Conservation (phyloP, 495 filamentous ascomycete genomes). For the Podospora bellae-mahoneyi region DNA sequence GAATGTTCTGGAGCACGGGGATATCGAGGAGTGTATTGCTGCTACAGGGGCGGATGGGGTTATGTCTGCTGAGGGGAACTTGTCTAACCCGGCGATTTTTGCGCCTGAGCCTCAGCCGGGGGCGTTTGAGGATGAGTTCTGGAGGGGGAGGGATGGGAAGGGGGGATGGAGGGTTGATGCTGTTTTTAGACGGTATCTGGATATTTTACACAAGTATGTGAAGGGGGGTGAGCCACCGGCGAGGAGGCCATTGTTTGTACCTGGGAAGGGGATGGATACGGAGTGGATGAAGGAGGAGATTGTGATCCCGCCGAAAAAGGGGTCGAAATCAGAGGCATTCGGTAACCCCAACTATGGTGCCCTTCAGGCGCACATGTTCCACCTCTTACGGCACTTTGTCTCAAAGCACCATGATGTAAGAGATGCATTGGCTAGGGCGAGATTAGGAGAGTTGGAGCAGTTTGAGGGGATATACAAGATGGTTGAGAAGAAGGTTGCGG, state of each 20-base stretch:
- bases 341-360: constrained; percentile 60
- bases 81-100: constrained; percentile 88
- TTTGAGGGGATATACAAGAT: constrained; percentile 63
- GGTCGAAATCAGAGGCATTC: constrained; percentile 34
- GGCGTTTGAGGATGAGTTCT: constrained; percentile 70
- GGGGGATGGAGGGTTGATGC: constrained; percentile 90
- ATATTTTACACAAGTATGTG: constrained; percentile 78
- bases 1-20: constrained; percentile 79
- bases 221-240: constrained; percentile 58
- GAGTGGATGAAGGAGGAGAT: constrained; percentile 41
- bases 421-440: constrained; percentile 66
- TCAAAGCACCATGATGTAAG: constrained; percentile 73
- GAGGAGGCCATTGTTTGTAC: constrained; percentile 69
- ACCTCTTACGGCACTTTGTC: constrained; percentile 79
- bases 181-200: constrained; percentile 79
- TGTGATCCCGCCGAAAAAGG: constrained; percentile 42
- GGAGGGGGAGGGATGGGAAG: constrained; percentile 74
- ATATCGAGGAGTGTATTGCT: constrained; percentile 73
- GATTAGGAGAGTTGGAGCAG: constrained; percentile 60
- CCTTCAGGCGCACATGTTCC: constrained; percentile 91
- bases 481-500: constrained; percentile 64
- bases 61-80: constrained; percentile 93
- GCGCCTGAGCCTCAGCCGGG: constrained; percentile 60
- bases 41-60: constrained; percentile 89
- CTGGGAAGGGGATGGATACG: constrained; percentile 62